Evolutionary conservation across 768 basidiomycete genomes (phyloP).

Genomic region (Saitozyma podzolica): DNA sequence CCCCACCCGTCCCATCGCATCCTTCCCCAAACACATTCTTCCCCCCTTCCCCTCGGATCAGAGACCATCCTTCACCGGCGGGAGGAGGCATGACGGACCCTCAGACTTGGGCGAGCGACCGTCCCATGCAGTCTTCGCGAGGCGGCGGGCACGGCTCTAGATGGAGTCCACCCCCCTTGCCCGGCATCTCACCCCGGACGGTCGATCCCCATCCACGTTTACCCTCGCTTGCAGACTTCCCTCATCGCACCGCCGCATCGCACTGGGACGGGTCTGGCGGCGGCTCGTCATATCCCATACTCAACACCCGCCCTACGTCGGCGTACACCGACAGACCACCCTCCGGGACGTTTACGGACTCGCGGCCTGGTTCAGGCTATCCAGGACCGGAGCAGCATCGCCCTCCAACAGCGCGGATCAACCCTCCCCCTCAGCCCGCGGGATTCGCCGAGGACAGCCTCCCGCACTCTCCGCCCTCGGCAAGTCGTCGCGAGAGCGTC

Average conservation of each 20-base stretch:
- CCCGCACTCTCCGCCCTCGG: neutral
- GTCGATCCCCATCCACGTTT: conserved; percentile 13
- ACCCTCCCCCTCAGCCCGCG: neutral
- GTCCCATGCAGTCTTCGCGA: conserved; percentile 1
- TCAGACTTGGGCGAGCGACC: conserved; percentile 19
- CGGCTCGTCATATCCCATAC: conserved; percentile 18
- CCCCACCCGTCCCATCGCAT: conserved; percentile 25
- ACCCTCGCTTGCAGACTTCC: conserved; percentile 23
- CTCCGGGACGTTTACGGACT: neutral
- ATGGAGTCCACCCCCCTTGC: conserved; percentile 6
- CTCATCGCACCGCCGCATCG: conserved; percentile 14
- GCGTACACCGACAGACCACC: conserved; percentile 6
- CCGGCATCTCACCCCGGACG: conserved; percentile 16
- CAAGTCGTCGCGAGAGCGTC: neutral
- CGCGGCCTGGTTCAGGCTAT: no score
- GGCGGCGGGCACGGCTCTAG: conserved; percentile 2
- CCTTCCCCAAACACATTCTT: conserved; percentile 18
- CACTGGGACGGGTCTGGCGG: conserved; percentile 11
- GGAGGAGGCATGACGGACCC: conserved; percentile 30
- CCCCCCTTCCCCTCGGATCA: conserved; percentile 18
- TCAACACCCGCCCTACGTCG: conserved; percentile 9
- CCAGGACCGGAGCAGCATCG: conserved; percentile 3
- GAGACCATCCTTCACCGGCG: conserved; percentile 18
- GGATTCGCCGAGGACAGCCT: neutral
- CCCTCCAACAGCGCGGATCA: conserved; percentile 1